These are phyloP conservation scores for Funneliformis geosporum DNA, from an alignment of 192 early-diverging fungal species.

Conservation along the genomic window DNA sequence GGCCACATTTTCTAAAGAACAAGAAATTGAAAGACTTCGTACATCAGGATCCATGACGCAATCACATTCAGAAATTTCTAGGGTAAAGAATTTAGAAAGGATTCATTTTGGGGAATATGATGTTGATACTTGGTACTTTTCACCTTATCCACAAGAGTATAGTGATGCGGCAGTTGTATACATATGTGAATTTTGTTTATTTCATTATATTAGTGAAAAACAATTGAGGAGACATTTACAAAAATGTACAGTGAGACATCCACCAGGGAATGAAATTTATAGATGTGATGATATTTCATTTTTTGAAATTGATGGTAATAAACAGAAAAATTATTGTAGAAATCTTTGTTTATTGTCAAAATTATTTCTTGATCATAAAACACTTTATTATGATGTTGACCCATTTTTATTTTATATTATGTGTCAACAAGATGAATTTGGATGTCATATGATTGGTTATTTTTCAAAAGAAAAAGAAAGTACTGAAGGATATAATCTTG, in stretches of 20 bases:
- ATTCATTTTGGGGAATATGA: slow-evolving; percentile 92
- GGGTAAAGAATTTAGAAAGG: slow-evolving; percentile 92
- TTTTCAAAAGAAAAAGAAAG: slow-evolving; percentile 99
- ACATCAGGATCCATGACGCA: slow-evolving; percentile 97
- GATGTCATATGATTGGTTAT: slow-evolving; percentile 93
- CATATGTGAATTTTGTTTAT: slow-evolving; percentile 96
- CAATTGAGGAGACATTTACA: slow-evolving; percentile 79
- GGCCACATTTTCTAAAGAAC: slow-evolving; percentile 81
- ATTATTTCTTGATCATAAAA: slow-evolving; percentile 98
- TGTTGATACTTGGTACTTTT: slow-evolving; percentile 99
- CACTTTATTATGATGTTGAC: slow-evolving; percentile 97
- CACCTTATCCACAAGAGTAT: slow-evolving; percentile 92
- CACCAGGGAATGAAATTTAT: slow-evolving; percentile 99
- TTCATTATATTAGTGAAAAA: slow-evolving; percentile 70
- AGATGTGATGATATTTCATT: slow-evolving; percentile 88
- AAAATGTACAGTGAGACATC: slow-evolving; percentile 91
- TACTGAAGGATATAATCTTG: slow-evolving; percentile 94
- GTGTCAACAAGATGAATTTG: slow-evolving; percentile 82
- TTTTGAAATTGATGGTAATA: slow-evolving; percentile 97
- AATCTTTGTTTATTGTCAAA: slow-evolving; percentile 97
- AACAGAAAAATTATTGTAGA: slow-evolving; percentile 90
- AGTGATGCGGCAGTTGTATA: slow-evolving; percentile 76
- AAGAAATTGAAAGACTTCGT: slow-evolving; percentile 94
- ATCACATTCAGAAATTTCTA: slow-evolving; percentile 86
- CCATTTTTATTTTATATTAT: slow-evolving; percentile 98